phyloP scores from a whole-genome alignment of 805 yeast genomes.

The Saccharomycopsis sp. region DNA sequence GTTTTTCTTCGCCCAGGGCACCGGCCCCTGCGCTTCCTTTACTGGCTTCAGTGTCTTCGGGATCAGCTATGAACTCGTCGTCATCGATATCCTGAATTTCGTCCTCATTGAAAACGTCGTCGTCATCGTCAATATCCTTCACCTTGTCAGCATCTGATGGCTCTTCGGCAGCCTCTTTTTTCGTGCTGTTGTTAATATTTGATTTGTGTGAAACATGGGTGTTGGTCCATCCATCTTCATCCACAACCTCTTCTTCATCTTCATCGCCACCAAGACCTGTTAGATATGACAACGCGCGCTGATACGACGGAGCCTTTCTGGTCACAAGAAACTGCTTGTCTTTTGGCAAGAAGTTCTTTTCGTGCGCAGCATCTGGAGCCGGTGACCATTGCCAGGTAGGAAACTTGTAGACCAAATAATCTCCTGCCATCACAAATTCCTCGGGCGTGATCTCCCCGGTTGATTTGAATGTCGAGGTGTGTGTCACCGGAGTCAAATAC shows the following conservation, averaged over 20 bases:
- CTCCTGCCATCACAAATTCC: constrained; percentile 92
- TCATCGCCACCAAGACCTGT: constrained; percentile 30
- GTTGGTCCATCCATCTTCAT: constrained; percentile 58
- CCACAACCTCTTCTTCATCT: constrained; percentile 33
- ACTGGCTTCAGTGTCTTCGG: constrained; percentile 32
- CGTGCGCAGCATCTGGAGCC: constrained; percentile 42
- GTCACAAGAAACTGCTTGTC: constrained; percentile 88
- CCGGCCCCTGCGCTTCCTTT: constrained; percentile 26
- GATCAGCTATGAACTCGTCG: constrained; percentile 38
- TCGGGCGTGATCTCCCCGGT: constrained; percentile 96
- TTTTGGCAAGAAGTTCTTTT: constrained; percentile 67
- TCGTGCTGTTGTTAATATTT: neutral
- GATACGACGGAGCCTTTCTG: constrained; percentile 79
- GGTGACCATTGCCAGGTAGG: constrained; percentile 96
- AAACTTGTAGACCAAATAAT: constrained; percentile 80
- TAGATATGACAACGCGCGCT: constrained; percentile 53
- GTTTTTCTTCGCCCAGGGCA: constrained; percentile 30
- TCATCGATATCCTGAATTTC: constrained; percentile 41
- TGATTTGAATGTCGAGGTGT: constrained; percentile 73
- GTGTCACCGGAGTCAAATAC: constrained; percentile 84
- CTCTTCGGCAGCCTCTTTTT: constrained; percentile 17
- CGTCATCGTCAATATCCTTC: constrained; percentile 23
- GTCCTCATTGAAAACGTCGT: constrained; percentile 16
- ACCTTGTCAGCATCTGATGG: constrained; percentile 27
- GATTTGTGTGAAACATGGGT: constrained; percentile 26